phyloP scores from a whole-genome alignment of 179 eudicot species.

The Nepenthes alata region DNA sequence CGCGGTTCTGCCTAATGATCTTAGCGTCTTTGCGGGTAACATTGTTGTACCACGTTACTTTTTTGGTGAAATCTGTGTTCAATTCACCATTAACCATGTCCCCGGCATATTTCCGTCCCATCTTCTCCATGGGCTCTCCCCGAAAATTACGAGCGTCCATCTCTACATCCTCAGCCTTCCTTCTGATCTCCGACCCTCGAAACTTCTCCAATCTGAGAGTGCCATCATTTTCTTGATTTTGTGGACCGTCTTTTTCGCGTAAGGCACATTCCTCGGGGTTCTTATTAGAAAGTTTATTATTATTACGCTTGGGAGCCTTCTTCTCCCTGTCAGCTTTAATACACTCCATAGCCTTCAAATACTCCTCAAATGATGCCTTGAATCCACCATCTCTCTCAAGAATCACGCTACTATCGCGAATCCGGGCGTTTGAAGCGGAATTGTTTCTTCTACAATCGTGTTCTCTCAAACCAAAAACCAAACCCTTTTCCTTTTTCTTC shows the following conservation, averaged over 20 bases:
- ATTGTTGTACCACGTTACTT: slow-evolving; percentile 7
- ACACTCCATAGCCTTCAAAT: slow-evolving; percentile 71
- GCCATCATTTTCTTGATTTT: not conserved
- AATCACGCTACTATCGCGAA: slow-evolving; percentile 13
- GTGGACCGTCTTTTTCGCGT: not conserved
- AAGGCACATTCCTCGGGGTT: not conserved
- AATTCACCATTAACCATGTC: slow-evolving; percentile 5
- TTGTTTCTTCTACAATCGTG: slow-evolving; percentile 1
- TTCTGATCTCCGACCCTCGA: slow-evolving; percentile 6
- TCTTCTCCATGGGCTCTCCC: not conserved
- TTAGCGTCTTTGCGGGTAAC: slow-evolving; percentile 9
- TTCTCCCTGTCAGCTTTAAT: slow-evolving; percentile 25
- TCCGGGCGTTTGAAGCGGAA: slow-evolving; percentile 11
- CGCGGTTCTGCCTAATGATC: slow-evolving; percentile 9
- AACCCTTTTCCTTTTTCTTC: slow-evolving; percentile 3
- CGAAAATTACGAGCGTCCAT: not conserved
- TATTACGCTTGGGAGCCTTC: not conserved
- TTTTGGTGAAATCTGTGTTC: slow-evolving; percentile 14
- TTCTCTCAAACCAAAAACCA: slow-evolving; percentile 3
- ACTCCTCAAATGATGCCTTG: slow-evolving; percentile 71
- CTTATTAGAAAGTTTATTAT: not conserved
- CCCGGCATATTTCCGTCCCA: not conserved
- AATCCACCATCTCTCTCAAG: slow-evolving; percentile 38
- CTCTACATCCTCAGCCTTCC: slow-evolving; percentile 2
- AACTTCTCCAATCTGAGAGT: slow-evolving; percentile 3